A percentile compares a stretch with the other conserved stretches of the same genome.
Evolutionary conservation across 2,329 filamentous ascomycete genomes (phyloP).

Genomic region (Aspergillus hortae): DNA sequence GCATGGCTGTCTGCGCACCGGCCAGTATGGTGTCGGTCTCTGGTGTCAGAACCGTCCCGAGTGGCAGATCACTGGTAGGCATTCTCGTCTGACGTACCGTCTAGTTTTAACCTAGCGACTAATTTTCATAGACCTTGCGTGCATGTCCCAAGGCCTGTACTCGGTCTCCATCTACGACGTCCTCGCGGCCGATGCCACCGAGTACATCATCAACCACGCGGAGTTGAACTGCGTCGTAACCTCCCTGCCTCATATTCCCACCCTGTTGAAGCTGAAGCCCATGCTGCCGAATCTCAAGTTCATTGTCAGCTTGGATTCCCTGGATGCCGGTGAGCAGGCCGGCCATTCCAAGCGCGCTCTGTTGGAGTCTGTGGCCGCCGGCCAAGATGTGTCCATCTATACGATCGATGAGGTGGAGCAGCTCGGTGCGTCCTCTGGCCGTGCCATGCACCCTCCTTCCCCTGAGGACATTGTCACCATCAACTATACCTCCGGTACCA

Average conservation of each 20-base stretch:
- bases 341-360: constrained; percentile 77
- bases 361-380: constrained; percentile 68
- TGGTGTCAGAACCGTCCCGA: constrained; percentile 87
- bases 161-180: constrained; percentile 96
- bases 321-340: constrained; percentile 72
- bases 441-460: constrained; percentile 66
- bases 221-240: constrained; percentile 71
- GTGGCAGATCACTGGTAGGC: constrained; percentile 75
- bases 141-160: constrained; percentile 81
- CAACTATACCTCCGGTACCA: constrained; percentile 65
- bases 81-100: background rate
- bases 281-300: constrained; percentile 77
- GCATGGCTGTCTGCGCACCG: constrained; percentile 62
- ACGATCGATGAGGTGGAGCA: constrained; percentile 78
- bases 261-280: constrained; percentile 75
- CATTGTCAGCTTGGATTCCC: constrained; percentile 79
- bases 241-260: constrained; percentile 75
- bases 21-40: constrained; percentile 68
- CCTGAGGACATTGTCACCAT: constrained; percentile 76
- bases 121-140: constrained; percentile 65
- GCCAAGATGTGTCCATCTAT: constrained; percentile 73
- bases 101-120: background rate
- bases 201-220: constrained; percentile 94
- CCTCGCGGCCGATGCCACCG: constrained; percentile 81
- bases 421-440: constrained; percentile 67